A percentile compares a stretch with the other conserved stretches of the same genome.
Evolutionary conservation across 2,329 filamentous ascomycete species (phyloP).

Genomic region (Amesomyces nigricolor): DNA sequence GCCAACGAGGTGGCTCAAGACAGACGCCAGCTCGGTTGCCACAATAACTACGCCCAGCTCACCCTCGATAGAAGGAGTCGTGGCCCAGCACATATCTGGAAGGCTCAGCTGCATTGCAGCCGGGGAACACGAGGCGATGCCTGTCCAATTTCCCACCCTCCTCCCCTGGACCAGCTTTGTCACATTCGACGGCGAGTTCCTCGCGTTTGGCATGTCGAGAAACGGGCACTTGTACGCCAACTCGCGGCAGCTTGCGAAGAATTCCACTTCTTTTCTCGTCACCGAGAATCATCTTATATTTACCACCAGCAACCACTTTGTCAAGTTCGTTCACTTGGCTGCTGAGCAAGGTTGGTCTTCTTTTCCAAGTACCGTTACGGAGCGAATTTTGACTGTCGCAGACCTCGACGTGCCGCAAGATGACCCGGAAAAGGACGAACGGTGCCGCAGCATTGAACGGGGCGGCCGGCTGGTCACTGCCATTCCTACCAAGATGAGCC

Average conservation of each 20-base stretch:
- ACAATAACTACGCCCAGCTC: slow-evolving; percentile 20
- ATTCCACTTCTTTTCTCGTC: slow-evolving; percentile 84
- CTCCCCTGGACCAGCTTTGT: slow-evolving; percentile 50
- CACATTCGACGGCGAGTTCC: slow-evolving; percentile 36
- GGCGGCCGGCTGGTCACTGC: slow-evolving; percentile 82
- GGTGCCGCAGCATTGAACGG: slow-evolving; percentile 86
- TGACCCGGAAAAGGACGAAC: slow-evolving; percentile 85
- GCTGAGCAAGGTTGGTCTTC: slow-evolving; percentile 52
- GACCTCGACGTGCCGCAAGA: slow-evolving; percentile 79
- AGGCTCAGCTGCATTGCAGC: slow-evolving; percentile 38
- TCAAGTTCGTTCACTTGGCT: slow-evolving; percentile 88
- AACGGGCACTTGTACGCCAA: slow-evolving; percentile 77
- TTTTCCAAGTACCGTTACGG: not conserved
- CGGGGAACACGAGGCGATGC: slow-evolving; percentile 32
- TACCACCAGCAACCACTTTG: slow-evolving; percentile 84
- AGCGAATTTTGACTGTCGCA: slow-evolving; percentile 36
- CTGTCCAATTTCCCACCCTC: slow-evolving; percentile 39
- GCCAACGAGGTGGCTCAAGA: slow-evolving; percentile 11
- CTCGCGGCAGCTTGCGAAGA: slow-evolving; percentile 66
- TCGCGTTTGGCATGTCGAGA: slow-evolving; percentile 61
- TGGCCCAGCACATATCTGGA: slow-evolving; percentile 44
- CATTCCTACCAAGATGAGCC: slow-evolving; percentile 78
- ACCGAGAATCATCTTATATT: slow-evolving; percentile 81
- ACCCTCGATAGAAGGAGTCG: slow-evolving; percentile 28
- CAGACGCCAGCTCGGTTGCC: slow-evolving; percentile 16